Evolutionary conservation across 2,329 filamentous ascomycete species (phyloP).

Genomic region (Fusarium anguioides): DNA sequence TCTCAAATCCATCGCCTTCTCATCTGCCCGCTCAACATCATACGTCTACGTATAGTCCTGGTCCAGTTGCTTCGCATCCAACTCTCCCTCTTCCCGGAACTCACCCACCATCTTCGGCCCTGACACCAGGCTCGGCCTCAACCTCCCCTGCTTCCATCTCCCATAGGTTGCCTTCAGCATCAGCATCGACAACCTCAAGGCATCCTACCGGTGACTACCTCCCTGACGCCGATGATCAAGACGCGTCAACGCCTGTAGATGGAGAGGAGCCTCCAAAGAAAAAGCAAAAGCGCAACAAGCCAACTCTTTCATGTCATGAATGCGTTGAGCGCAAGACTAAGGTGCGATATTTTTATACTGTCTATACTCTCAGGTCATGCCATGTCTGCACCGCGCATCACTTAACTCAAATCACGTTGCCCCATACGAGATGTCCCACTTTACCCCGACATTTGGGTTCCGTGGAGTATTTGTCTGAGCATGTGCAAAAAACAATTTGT

Average conservation of each 20-base stretch:
- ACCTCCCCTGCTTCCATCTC: conserved; percentile 45
- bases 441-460: conserved; percentile 8
- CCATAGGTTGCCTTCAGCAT: conserved; percentile 40
- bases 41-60: conserved; percentile 38
- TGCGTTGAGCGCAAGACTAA: conserved; percentile 88
- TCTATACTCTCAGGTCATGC: conserved; percentile 8
- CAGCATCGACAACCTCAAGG: conserved; percentile 32
- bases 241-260: conserved; percentile 35
- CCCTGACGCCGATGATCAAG: conserved; percentile 36
- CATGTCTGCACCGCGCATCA: not conserved
- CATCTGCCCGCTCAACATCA: conserved; percentile 35
- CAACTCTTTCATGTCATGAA: conserved; percentile 80
- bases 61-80: conserved; percentile 17
- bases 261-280: conserved; percentile 64
- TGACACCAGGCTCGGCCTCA: conserved; percentile 46
- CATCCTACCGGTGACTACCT: conserved; percentile 35
- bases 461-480: not conserved
- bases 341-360: conserved; percentile 54
- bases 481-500: not conserved
- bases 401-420: conserved; percentile 1
- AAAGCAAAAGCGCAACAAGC: conserved; percentile 88
- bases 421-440: conserved; percentile 31
- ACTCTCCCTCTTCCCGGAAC: conserved; percentile 33
- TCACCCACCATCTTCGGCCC: conserved; percentile 32
- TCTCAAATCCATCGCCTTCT: conserved; percentile 34